Base-by-base conservation (phyloP, 1,139 yeast species). In the Hyphopichia wangnamkhiaoensis region DNA sequence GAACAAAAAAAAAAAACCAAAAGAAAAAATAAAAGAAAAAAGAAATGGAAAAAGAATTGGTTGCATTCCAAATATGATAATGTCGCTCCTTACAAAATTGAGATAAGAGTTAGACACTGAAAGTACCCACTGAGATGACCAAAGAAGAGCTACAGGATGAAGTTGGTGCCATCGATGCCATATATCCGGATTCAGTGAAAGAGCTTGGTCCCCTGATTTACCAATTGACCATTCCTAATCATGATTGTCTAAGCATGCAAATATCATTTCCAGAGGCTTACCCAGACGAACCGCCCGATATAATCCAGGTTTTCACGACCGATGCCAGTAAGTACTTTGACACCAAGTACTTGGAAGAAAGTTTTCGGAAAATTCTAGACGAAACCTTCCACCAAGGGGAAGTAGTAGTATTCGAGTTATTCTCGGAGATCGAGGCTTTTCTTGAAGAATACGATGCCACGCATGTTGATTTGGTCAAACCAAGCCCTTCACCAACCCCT, bases 141-240 rank as follows among this genome's bases (percentile, higher is more conserved):
- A 56, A 65, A 16, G 80, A 80, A 48, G 90, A 85, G 38, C 65
- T 87, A 12, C 54, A 61, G n/a, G 95, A 89, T 42, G 98, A 93
- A 55, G 63, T 88, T 19, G 80, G 78, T 37, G 94, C 96, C 10
- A 81, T 91, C 16, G 86, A 87, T 45, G 95, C 96, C 2, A 91
- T 93, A n/a, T 91, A 80, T 54, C 96, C 95, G 1, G 86, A 74
- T 13, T 71, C 71, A 49, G 42, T 67, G 2, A 49, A 52, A 12
- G 48, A 50, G 14, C 42, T 63, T 15, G 70, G 62, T 0, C 66
- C 72, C 0, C 67, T 63, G 18, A 55, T 74, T 1, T 79, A 80
- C 41, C 73, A 72, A 20, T 68, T 90, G 26, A 59, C 57, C 9
- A 66, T 89, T 1, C 96, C 97, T 0, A 80, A 75, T 41, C 80